Evolutionary conservation across 768 basidiomycete species (phyloP), one percentile per base, ranked within the genome.

Genomic region (Coprinellus micaceus): DNA sequence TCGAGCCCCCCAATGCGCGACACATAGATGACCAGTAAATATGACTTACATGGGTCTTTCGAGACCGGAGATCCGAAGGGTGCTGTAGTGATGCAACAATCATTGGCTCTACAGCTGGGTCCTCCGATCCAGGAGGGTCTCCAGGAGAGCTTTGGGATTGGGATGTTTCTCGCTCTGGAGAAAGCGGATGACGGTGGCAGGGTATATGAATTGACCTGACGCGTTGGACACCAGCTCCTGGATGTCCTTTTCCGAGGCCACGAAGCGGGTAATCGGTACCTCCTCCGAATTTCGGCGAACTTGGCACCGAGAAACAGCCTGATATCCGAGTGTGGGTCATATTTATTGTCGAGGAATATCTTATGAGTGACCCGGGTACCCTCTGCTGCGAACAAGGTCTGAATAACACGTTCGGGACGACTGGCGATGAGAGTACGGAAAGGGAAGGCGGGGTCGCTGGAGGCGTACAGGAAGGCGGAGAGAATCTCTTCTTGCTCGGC

Each of bases 151-250:
- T 9, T 53, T 55, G 15, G 54, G 50, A 9, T 29, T 30, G 26
- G 60, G 63, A 46, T 52, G 24, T 13, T 22, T 40, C 7, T 46
- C 41, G 30, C 49, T 37, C 19, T 47, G 44, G 26, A 64, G 29
- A 39, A 52, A 64, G 6, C 52, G 50, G 13, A 56, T 45, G 7
- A 61, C 58, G 2, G 57, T 58, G 17, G 63, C 30, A 3, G 60
- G 60, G 29, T 64, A 60, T 13, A 64, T 58, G 40, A 60, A 61
- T 45, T 64, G 63, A 2, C 60, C 63, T 2, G 62, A 63, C 1
- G 57, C 40, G 6, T 53, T 28, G 3, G 15, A 10, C 17, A n/a
- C 30, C n/a, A 51, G 30, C 7, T 9, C 25, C 5, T 4, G 2
- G 3, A 58, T 37, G 26, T 6, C 44, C 5, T 45, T 22, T 2